These are phyloP conservation scores for Rhododendron simsii DNA, from an alignment of 148 eudicot genomes.

Conservation along the genomic window DNA sequence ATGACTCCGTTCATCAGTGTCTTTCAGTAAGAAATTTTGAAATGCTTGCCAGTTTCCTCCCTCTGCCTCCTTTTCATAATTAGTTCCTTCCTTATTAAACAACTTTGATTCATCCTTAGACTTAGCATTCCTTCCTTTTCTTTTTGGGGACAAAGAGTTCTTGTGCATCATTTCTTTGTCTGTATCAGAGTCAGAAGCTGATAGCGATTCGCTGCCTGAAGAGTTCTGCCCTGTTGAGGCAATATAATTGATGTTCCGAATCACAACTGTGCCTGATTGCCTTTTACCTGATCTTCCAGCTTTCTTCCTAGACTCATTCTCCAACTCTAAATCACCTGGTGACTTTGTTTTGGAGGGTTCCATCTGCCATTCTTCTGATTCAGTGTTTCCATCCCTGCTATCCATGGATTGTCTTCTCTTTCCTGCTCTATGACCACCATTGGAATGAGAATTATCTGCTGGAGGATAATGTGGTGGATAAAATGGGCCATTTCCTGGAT, in stretches of 20 bases:
- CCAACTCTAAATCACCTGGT: conserved; percentile 31
- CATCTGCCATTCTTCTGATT: conserved; percentile 38
- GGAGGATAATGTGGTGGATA: conserved; percentile 59
- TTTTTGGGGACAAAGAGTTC: conserved; percentile 28
- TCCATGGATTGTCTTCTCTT: conserved; percentile 57
- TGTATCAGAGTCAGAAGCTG: conserved; percentile 49
- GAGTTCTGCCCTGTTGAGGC: conserved; percentile 50
- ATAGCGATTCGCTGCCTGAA: conserved; percentile 42
- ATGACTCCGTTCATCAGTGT: conserved; percentile 50
- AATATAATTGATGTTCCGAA: conserved; percentile 80
- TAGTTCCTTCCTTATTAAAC: conserved; percentile 21
- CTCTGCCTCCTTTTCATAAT: conserved; percentile 38
- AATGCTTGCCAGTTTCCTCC: conserved; percentile 90
- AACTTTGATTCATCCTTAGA: conserved; percentile 28
- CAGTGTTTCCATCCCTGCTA: conserved; percentile 43
- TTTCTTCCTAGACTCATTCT: conserved; percentile 45
- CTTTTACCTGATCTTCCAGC: conserved; percentile 51
- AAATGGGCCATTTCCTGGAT: conserved; percentile 53
- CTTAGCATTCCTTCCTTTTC: conserved; percentile 27
- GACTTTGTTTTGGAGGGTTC: conserved; percentile 26
- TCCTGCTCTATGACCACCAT: conserved; percentile 32
- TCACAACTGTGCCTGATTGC: conserved; percentile 63
- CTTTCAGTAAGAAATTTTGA: conserved; percentile 70
- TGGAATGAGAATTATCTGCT: conserved; percentile 40
- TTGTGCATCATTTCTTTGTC: conserved; percentile 23